Percentiles rank a stretch among this genome's conserved stretches.
Conservation (phyloP, 1,284 basidiomycete genomes). For the Puccinia polysora region DNA sequence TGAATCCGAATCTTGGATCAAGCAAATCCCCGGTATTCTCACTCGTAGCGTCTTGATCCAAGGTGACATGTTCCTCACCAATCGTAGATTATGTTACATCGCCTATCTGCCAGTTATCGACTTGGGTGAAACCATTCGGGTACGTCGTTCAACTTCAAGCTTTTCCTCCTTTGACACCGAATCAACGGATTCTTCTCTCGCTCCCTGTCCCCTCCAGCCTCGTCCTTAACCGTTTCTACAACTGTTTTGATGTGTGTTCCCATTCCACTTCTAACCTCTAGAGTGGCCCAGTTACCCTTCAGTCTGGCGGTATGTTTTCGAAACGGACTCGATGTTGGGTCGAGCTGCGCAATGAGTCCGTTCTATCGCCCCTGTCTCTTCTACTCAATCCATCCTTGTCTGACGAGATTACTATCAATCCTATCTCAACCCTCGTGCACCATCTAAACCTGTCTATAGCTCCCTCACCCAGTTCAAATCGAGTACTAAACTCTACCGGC, state of each 20-base stretch:
- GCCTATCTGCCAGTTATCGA: constrained; percentile 47
- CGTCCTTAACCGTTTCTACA: neutral
- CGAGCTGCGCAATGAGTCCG: constrained; percentile 35
- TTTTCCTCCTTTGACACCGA: neutral
- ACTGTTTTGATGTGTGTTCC: neutral
- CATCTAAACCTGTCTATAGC: constrained; percentile 13
- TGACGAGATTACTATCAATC: neutral
- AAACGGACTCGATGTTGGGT: constrained; percentile 23
- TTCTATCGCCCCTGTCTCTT: neutral
- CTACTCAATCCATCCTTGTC: neutral
- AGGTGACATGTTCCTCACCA: constrained; percentile 48
- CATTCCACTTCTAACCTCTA: neutral
- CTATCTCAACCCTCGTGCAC: neutral
- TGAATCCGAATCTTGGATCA: constrained; percentile 46
- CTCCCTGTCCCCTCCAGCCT: neutral
- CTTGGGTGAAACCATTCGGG: constrained; percentile 17
- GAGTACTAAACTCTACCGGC: constrained; percentile 50
- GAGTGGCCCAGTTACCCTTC: constrained; percentile 29
- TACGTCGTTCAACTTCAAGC: constrained; percentile 2
- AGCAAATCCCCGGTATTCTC: constrained; percentile 46
- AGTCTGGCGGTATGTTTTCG: neutral
- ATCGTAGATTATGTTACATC: constrained; percentile 49
- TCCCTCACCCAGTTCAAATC: constrained; percentile 47
- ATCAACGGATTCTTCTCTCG: neutral
- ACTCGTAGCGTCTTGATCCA: constrained; percentile 49